Base-by-base conservation (phyloP, 2,329 filamentous ascomycete genomes). In the Penicillium thymicola region DNA sequence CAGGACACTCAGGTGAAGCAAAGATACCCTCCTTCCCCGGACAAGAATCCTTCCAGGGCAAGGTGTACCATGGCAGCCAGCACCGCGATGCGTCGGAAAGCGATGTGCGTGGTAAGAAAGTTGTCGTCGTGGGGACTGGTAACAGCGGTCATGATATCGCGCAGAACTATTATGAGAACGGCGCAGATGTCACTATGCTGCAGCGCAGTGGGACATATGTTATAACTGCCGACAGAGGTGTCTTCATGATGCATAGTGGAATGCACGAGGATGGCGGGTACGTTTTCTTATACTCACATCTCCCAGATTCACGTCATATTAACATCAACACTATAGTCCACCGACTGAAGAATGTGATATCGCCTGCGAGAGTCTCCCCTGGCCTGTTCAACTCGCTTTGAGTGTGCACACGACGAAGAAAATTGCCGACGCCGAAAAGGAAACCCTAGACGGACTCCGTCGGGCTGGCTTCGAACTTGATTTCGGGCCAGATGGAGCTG, bases 191-290 rank as follows among this genome's bases (percentile, higher is more conserved):
- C 2, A 81, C 80, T 4, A 80, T 85, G 76, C 63, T 85, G 2
- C 82, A 85, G 66, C 78, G 81, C 9, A 72, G 73, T 9, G 76
- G 75, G 2, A 83, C 80, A 3, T 82, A 79, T 63, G 78, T 82
- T 11, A 72, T 83, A 27, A 77, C 76, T 0, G 72, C 72, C 14
- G 72, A 77, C 4, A 75, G 75, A 40, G 76, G 77, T 1, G 68
- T 78, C 0, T 73, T 78, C 37, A 77, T 81, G 67, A 67, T 76
- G 50, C 70, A 75, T 6, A 70, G 76, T 28, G 78, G 77, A 2
- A 61, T 78, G 36, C 79, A 81, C 60, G 78, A 79, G 50, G 79
- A 81, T 59, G 68, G 67, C 40, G 72, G 73, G 68, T 72, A 61
- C 18, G 62, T 46, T 16, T 7, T 27, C 32, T 5, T 18, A n/a